Evolutionary conservation across 768 basidiomycete species (phyloP).

Genomic region (Naganishia friedmannii): DNA sequence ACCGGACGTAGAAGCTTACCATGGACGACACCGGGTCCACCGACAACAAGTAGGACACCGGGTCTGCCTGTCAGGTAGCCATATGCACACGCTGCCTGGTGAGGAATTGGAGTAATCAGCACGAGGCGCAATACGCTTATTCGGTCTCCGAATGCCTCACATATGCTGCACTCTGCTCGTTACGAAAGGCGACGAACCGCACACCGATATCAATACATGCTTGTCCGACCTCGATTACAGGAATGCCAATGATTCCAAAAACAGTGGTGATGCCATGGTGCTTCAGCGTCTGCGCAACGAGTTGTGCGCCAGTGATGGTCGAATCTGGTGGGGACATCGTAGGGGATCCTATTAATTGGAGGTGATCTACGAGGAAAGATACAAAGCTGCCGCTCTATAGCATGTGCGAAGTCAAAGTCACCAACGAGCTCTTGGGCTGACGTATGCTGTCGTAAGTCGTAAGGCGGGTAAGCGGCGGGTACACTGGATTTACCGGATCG

Average conservation of each 20-base stretch:
- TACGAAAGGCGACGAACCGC: conserved; percentile 36
- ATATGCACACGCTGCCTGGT: conserved; percentile 36
- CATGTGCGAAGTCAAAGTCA: no score
- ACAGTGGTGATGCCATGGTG: conserved; percentile 31
- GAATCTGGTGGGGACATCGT: neutral
- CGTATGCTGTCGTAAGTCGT: no score
- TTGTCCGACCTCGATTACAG: conserved; percentile 36
- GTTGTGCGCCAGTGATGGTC: conserved; percentile 18
- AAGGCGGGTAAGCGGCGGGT: no score
- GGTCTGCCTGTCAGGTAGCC: conserved; percentile 35
- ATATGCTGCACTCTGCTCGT: conserved; percentile 39
- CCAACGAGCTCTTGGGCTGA: no score
- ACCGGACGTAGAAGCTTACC: conserved; percentile 10
- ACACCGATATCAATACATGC: conserved; percentile 37
- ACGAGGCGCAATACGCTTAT: no score
- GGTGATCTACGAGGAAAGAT: neutral
- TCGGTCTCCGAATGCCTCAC: conserved; percentile 27
- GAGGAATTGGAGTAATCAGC: neutral
- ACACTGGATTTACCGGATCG: no score
- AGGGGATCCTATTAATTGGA: neutral
- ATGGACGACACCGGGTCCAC: conserved; percentile 38
- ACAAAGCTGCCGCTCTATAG: no score
- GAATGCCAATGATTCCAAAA: conserved; percentile 39
- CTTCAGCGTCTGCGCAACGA: conserved; percentile 33
- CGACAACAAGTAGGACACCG: conserved; percentile 36